Percentiles rank a stretch among this genome's conserved stretches.
phyloP scores from a whole-genome alignment of 306 rosid genomes.

The apple (Malus domestica) region DNA sequence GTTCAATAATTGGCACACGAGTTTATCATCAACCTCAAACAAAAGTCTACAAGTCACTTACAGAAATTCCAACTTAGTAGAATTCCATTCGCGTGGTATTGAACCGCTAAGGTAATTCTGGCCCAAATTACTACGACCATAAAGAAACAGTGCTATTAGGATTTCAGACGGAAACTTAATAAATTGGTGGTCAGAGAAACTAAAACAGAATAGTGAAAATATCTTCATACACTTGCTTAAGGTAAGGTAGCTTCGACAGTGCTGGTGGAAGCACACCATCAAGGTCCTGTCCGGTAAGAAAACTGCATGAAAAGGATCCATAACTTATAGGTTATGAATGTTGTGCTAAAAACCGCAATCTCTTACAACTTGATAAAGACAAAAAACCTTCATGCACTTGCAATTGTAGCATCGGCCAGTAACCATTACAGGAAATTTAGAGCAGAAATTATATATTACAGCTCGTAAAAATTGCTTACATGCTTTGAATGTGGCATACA shows the following conservation, averaged over 20 bases:
- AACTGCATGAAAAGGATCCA: not conserved
- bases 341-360: not conserved
- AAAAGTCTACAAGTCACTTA: not conserved
- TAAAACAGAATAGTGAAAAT: not conserved
- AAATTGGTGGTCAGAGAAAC: not conserved
- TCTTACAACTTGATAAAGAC: too few species aligned
- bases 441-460: not conserved
- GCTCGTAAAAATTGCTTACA: constrained; percentile 5
- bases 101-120: constrained; percentile 21
- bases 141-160: not conserved
- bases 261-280: constrained; percentile 30
- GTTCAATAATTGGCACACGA: not conserved
- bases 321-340: not conserved
- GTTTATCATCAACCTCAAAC: not conserved
- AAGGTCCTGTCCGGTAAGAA: constrained; percentile 16
- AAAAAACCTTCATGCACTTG: too few species aligned
- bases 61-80: constrained; percentile 13
- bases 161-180: not conserved
- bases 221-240: constrained; percentile 8
- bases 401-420: not conserved
- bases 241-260: constrained; percentile 13
- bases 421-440: not conserved
- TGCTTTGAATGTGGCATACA: constrained; percentile 11
- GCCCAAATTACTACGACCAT: constrained; percentile 3
- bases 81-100: constrained; percentile 17